These are phyloP conservation scores for Dryadomyces quercivorus DNA, from an alignment of 2,329 filamentous ascomycete genomes.

Conservation along the genomic window DNA sequence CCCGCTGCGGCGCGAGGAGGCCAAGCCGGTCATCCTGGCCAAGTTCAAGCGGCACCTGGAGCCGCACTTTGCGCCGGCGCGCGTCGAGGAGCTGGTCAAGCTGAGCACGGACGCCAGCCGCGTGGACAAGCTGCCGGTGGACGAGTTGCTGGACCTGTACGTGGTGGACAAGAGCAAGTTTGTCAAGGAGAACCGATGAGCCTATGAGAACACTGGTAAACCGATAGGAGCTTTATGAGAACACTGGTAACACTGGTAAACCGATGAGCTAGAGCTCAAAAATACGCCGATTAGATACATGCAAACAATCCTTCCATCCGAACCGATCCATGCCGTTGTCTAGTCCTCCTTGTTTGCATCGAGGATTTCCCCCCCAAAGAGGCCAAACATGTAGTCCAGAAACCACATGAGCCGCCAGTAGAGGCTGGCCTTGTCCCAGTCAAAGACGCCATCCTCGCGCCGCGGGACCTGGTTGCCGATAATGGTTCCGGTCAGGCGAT, in stretches of 20 bases:
- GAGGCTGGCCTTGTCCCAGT: conserved; percentile 55
- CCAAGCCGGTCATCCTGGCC: conserved; percentile 89
- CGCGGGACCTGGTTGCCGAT: conserved; percentile 67
- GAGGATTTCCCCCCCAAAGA: conserved; percentile 48
- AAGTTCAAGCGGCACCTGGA: conserved; percentile 91
- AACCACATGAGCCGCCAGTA: conserved; percentile 58
- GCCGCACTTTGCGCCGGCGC: conserved; percentile 65
- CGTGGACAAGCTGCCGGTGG: conserved; percentile 71
- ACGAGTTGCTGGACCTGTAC: conserved; percentile 88
- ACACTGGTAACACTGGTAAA: no score
- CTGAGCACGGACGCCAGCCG: conserved; percentile 63
- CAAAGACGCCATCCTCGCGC: conserved; percentile 63
- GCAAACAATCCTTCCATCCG: no score
- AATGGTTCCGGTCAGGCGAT: conserved; percentile 60
- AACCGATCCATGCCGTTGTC: no score
- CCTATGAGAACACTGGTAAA: no score
- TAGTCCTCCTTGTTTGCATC: conserved; percentile 47
- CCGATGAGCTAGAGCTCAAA: no score
- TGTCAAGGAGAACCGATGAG: conserved; percentile 13
- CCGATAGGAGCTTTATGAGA: no score
- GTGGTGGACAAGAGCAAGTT: conserved; percentile 51
- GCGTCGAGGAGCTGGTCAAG: conserved; percentile 72
- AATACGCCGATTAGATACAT: no score
- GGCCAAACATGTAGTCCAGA: conserved; percentile 43
- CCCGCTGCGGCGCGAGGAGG: conserved; percentile 81